phyloP scores from a whole-genome alignment of 1,284 basidiomycete genomes.

The Naganishia liquefaciens region DNA sequence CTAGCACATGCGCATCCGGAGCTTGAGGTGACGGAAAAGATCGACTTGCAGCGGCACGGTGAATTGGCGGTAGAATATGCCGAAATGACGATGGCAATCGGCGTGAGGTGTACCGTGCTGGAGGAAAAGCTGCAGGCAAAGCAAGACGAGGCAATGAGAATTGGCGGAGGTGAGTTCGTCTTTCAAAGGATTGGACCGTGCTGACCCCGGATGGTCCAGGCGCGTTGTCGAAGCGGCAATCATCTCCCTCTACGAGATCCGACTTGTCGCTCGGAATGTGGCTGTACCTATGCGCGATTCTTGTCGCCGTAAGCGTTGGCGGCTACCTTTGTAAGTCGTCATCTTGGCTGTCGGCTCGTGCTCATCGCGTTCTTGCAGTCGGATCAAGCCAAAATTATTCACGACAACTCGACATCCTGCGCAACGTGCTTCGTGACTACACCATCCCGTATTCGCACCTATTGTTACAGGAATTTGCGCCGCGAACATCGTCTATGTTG shows the following conservation, averaged over 20 bases:
- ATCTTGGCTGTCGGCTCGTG: neutral
- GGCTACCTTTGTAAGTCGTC: slow-evolving; percentile 9
- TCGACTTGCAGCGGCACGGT: slow-evolving; percentile 10
- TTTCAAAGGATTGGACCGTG: too few species aligned
- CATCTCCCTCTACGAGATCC: neutral
- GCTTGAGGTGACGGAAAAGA: neutral
- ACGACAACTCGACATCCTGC: neutral
- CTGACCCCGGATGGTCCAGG: neutral
- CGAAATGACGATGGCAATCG: slow-evolving; percentile 11
- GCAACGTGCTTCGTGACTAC: slow-evolving; percentile 11
- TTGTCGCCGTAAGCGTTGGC: neutral
- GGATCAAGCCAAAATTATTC: neutral
- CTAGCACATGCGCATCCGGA: slow-evolving; percentile 23
- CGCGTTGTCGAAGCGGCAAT: neutral
- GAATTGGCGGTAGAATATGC: slow-evolving; percentile 18
- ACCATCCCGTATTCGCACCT: slow-evolving; percentile 5
- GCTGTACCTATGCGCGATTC: neutral
- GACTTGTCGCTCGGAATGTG: neutral
- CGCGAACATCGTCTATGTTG: neutral
- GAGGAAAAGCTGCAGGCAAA: slow-evolving; percentile 25
- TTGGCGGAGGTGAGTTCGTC: neutral
- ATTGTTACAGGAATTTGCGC: slow-evolving; percentile 4
- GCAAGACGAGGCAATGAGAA: slow-evolving; percentile 20
- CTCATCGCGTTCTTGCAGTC: neutral
- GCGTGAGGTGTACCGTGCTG: slow-evolving; percentile 25